Conservation (phyloP, 805 yeast species). For the Candida tammaniensis region DNA sequence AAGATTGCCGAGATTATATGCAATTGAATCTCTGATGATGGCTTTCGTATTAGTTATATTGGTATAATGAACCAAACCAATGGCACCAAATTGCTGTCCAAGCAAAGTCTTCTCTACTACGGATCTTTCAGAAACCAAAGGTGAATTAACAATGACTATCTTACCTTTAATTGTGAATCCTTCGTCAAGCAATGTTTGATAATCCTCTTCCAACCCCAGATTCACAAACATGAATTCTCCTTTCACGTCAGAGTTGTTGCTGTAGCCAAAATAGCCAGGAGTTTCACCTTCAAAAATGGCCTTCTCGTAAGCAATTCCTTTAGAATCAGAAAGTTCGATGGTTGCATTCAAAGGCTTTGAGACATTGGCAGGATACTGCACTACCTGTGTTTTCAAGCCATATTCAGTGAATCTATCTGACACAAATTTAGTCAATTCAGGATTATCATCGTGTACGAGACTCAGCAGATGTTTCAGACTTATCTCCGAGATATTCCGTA, state of each 20-base stretch:
- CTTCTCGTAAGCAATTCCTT: conserved; percentile 24
- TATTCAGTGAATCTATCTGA: conserved; percentile 24
- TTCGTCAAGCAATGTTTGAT: conserved; percentile 16
- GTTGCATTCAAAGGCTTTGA: conserved; percentile 25
- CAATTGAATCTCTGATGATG: conserved; percentile 20
- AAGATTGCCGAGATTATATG: conserved; percentile 5
- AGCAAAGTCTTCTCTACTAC: conserved; percentile 23
- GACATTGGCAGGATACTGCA: conserved; percentile 14
- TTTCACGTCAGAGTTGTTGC: conserved; percentile 22
- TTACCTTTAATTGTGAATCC: conserved; percentile 20
- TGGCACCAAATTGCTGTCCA: conserved; percentile 25
- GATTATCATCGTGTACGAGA: conserved; percentile 24
- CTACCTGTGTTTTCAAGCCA: conserved; percentile 22
- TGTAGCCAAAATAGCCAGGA: conserved; percentile 28
- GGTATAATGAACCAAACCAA: conserved; percentile 23
- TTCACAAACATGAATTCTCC: conserved; percentile 29
- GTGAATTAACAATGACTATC: conserved; percentile 26
- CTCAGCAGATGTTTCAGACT: conserved; percentile 20
- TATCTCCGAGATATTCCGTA: conserved; percentile 24
- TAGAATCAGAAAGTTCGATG: conserved; percentile 23
- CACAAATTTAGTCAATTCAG: conserved; percentile 23
- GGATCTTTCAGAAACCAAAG: conserved; percentile 10
- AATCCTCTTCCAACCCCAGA: conserved; percentile 30
- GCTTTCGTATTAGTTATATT: conserved; percentile 12
- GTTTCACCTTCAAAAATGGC: conserved; percentile 18